Base-by-base conservation (phyloP, 345 rosid genomes). In the Gossypium stocksii region DNA sequence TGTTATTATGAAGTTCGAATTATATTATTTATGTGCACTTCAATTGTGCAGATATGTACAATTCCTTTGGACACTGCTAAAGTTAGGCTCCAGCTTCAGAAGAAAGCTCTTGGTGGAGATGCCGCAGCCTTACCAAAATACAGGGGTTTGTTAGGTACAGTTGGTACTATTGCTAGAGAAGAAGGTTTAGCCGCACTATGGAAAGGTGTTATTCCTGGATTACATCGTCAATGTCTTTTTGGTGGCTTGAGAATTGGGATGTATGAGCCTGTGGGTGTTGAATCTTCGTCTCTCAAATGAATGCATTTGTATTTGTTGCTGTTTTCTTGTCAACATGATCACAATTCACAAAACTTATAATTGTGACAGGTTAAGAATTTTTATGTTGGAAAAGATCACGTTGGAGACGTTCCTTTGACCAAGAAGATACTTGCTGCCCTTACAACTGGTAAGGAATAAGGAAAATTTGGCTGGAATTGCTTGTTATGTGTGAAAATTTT, bases 81-180 rank as follows among this genome's bases (percentile, higher is more conserved):
- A 83, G 99, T 96, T 54, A 90, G 99, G 86, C 99, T 96, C 74
- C 99, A 96, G 88, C 98, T 96, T 63, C 99, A 96, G 74, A 89
- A 91, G 82, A 88, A 85, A 76, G 85, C 86, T 45, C 75, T 80
- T 56, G 82, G 81, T 12, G 96, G 91, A 52, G 98, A 93, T 78
- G 84, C 71, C 13, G n/a, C 71, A 3, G 66, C 85, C 61, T 78
- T 87, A 15, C 92, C 97, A 3, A 96, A 91, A 72, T 96, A 96
- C 74, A 89, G 85, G 74, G 99, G 99, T 68, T 79, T 90, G 88
- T 82, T 93, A 78, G 98, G 99, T 72, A 93, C 99, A 1, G 97
- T 93, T 67, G 92, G 86, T 63, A 91, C 97, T 78, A 93, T 96
- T 69, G 97, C 92, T 59, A 83, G 88, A 82, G 99, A 96, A 86